Percentiles rank a stretch among this genome's conserved stretches.
These are phyloP conservation scores for Neurospora africana DNA, from an alignment of 495 filamentous ascomycete species.

Conservation along the genomic window DNA sequence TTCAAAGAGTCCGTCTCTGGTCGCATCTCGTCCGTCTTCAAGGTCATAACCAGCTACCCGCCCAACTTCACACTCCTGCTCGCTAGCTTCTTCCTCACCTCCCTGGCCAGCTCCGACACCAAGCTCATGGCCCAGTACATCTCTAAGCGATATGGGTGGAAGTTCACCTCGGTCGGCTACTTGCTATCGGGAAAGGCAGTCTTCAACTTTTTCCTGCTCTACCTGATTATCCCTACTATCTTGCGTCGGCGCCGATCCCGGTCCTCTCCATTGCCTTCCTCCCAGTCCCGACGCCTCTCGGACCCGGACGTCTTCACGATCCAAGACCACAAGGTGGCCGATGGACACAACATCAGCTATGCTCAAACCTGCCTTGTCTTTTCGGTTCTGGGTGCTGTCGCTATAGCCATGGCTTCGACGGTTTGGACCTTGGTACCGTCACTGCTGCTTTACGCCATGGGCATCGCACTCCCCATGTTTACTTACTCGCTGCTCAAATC, in stretches of 20 bases:
- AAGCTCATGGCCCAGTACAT: slow-evolving; percentile 36
- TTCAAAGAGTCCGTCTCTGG: slow-evolving; percentile 6
- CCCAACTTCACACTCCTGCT: slow-evolving; percentile 28
- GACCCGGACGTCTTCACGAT: not conserved
- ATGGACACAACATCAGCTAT: slow-evolving; percentile 20
- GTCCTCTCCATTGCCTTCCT: not conserved
- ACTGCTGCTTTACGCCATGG: slow-evolving; percentile 32
- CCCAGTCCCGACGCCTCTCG: not conserved
- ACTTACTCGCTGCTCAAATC: slow-evolving; percentile 32
- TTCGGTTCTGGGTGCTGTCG: slow-evolving; percentile 29
- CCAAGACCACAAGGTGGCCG: slow-evolving; percentile 7
- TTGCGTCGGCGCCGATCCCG: slow-evolving; percentile 11
- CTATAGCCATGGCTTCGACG: slow-evolving; percentile 24
- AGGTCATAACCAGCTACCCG: slow-evolving; percentile 17
- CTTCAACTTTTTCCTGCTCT: slow-evolving; percentile 32
- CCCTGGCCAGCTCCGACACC: slow-evolving; percentile 37
- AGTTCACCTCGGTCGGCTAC: slow-evolving; percentile 31
- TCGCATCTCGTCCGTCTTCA: slow-evolving; percentile 17
- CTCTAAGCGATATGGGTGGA: slow-evolving; percentile 33
- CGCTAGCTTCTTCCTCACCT: slow-evolving; percentile 29
- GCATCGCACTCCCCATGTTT: slow-evolving; percentile 34
- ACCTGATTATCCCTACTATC: slow-evolving; percentile 24
- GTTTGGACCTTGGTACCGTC: slow-evolving; percentile 26
- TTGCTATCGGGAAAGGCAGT: slow-evolving; percentile 34
- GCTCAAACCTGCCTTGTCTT: slow-evolving; percentile 25